Evolutionary conservation across 2,329 filamentous ascomycete species (phyloP).

Genomic region (Phialocephala sp.): DNA sequence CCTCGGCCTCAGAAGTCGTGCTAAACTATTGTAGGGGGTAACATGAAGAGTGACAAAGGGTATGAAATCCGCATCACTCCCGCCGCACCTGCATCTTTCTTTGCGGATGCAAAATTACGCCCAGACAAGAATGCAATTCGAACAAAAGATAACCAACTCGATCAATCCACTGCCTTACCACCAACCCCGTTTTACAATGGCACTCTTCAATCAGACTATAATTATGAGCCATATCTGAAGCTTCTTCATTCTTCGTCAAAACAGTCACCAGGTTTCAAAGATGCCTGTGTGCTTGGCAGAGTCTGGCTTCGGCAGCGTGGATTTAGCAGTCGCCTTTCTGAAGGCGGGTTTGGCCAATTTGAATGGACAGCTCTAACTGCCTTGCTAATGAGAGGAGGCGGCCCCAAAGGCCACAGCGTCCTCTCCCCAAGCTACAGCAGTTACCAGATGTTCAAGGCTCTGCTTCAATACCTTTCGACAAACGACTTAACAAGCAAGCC

Average conservation of each 20-base stretch:
- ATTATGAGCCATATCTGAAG: slow-evolving; percentile 76
- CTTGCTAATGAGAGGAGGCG: slow-evolving; percentile 79
- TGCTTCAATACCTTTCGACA: slow-evolving; percentile 82
- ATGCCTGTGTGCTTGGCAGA: slow-evolving; percentile 84
- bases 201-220: slow-evolving; percentile 78
- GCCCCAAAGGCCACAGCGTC: slow-evolving; percentile 70
- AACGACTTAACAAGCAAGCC: slow-evolving; percentile 75
- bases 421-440: slow-evolving; percentile 84
- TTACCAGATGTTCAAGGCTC: slow-evolving; percentile 93
- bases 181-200: slow-evolving; percentile 90
- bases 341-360: slow-evolving; percentile 89
- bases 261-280: slow-evolving; percentile 63
- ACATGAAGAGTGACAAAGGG: slow-evolving; percentile 47
- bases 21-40: slow-evolving; percentile 32
- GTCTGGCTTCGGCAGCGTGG: slow-evolving; percentile 91
- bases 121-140: slow-evolving; percentile 75
- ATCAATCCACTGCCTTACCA: slow-evolving; percentile 44
- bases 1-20: slow-evolving; percentile 3
- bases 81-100: slow-evolving; percentile 70
- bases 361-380: slow-evolving; percentile 88
- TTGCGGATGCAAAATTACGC: slow-evolving; percentile 72
- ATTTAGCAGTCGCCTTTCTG: slow-evolving; percentile 70
- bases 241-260: slow-evolving; percentile 73
- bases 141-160: slow-evolving; percentile 53
- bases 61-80: slow-evolving; percentile 78